Base-by-base conservation (phyloP, 1,284 basidiomycete genomes). In the Chiua sp. region DNA sequence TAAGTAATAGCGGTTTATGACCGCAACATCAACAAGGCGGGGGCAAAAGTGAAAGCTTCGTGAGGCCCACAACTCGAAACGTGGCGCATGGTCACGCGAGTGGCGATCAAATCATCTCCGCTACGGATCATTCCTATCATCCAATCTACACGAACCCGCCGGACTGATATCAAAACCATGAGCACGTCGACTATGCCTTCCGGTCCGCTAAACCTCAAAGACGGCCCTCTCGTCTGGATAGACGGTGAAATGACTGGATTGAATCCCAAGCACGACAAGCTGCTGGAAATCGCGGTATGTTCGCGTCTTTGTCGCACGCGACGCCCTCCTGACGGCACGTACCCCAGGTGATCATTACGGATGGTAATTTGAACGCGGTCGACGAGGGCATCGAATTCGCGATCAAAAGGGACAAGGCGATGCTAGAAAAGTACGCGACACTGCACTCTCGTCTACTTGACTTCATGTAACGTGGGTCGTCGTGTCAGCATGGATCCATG, bases 231-330 rank as follows among this genome's bases (percentile, higher is more conserved):
- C 52, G 91, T 95, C 3, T 95, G 93, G 93, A 84, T 95, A 53
- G 93, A 95, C 72, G 93, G 92, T 69, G 93, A 95, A 76, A 95
- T 95, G 93, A 93, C 92, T 3, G 88, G 87, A 7, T 72, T 89
- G 26, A 76, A 90, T 68, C 81, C 82, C 5, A 79, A 82, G 32
- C 85, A 73, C 33, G 90, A 95, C 71, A 86, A 86, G 59, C 84
- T 95, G 28, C 71, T 95, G 6, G 93, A 95, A 72, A 88, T 92
- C 70, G 89, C 90, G 16, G 88, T 88, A 56, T 37, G 76, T 67
- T 10, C 4, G 52, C 33, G n/a, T 20, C 52, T 13, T 28, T 3
- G 3, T 51, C 22, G 26, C 26, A 26, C 39, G 8, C 1, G 10
- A 20, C 8, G 8, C 18, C 5, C 35, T 26, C 3, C 26, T 26